Evolutionary conservation across 768 basidiomycete genomes (phyloP).

Genomic region (Hypholoma sublateritium): DNA sequence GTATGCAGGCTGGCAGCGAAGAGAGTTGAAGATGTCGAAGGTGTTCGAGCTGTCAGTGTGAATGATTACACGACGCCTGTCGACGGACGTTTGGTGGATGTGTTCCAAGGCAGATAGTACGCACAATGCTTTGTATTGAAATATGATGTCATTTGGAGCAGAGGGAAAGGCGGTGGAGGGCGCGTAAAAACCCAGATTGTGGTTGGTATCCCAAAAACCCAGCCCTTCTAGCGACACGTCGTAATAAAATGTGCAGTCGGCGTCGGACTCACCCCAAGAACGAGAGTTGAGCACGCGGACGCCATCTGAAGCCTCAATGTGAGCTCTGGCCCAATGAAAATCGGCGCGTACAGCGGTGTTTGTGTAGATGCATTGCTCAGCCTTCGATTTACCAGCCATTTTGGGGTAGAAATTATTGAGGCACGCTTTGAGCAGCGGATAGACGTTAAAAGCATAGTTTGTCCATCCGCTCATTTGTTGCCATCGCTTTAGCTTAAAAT

Average conservation of each 20-base stretch:
- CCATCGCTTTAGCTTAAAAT: conserved; percentile 14
- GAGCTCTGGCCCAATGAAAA: conserved; percentile 29
- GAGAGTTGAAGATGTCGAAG: conserved; percentile 30
- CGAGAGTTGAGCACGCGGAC: conserved; percentile 20
- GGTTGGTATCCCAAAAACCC: conserved; percentile 28
- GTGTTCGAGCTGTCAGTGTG: conserved; percentile 32
- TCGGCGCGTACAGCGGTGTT: conserved; percentile 27
- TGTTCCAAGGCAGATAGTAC: conserved; percentile 19
- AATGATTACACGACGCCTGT: conserved; percentile 11
- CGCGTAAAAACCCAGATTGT: conserved; percentile 20
- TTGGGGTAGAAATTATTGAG: conserved; percentile 35
- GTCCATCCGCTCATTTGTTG: conserved; percentile 31
- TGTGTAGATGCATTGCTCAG: conserved; percentile 20
- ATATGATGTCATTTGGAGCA: conserved; percentile 16
- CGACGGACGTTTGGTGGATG: background rate
- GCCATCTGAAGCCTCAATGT: conserved; percentile 19
- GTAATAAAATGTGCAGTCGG: conserved; percentile 15
- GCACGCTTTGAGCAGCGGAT: conserved; percentile 31
- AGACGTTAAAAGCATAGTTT: conserved; percentile 43
- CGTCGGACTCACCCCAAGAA: conserved; percentile 10
- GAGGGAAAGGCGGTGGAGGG: background rate
- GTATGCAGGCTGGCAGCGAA: conserved; percentile 15
- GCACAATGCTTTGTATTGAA: conserved; percentile 25
- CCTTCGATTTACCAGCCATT: conserved; percentile 24
- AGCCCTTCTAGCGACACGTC: conserved; percentile 27